Evolutionary conservation across 805 yeast species (phyloP).

Genomic region (Kodamaea fukazawae): DNA sequence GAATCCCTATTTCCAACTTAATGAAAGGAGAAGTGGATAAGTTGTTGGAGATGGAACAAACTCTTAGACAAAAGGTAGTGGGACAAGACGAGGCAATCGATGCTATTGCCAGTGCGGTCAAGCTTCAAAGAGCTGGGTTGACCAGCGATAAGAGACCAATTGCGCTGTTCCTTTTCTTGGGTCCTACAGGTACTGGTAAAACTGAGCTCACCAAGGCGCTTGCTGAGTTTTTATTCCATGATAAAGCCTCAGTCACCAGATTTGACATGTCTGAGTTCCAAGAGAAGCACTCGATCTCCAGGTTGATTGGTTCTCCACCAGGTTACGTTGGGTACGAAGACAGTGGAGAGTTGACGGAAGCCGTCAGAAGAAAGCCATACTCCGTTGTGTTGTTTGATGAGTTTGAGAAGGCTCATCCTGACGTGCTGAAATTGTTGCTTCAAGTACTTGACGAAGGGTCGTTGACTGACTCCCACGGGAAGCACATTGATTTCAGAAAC

Average conservation of each 20-base stretch:
- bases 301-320: slow-evolving; percentile 96
- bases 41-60: slow-evolving; percentile 79
- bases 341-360: slow-evolving; percentile 95
- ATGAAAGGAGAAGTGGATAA: slow-evolving; percentile 95
- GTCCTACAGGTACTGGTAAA: slow-evolving; percentile 99
- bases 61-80: slow-evolving; percentile 72
- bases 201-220: slow-evolving; percentile 92
- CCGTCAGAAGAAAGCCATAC: slow-evolving; percentile 92
- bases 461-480: slow-evolving; percentile 92
- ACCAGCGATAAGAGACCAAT: slow-evolving; percentile 94
- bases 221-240: slow-evolving; percentile 89
- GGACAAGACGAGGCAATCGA: slow-evolving; percentile 96
- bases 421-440: slow-evolving; percentile 81
- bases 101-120: slow-evolving; percentile 89
- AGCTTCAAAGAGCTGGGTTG: slow-evolving; percentile 94
- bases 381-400: slow-evolving; percentile 92
- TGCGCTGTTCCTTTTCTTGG: slow-evolving; percentile 93
- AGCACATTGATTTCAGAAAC: slow-evolving; percentile 89
- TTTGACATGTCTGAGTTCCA: slow-evolving; percentile 99
- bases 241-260: slow-evolving; percentile 79
- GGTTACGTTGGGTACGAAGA: slow-evolving; percentile 97
- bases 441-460: slow-evolving; percentile 96
- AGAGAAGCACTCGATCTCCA: slow-evolving; percentile 86
- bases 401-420: slow-evolving; percentile 95
- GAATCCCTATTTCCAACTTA: slow-evolving; percentile 87